Evolutionary conservation across 805 yeast genomes (phyloP), one percentile per base, ranked within the genome.

Genomic region (Candida boleticola): DNA sequence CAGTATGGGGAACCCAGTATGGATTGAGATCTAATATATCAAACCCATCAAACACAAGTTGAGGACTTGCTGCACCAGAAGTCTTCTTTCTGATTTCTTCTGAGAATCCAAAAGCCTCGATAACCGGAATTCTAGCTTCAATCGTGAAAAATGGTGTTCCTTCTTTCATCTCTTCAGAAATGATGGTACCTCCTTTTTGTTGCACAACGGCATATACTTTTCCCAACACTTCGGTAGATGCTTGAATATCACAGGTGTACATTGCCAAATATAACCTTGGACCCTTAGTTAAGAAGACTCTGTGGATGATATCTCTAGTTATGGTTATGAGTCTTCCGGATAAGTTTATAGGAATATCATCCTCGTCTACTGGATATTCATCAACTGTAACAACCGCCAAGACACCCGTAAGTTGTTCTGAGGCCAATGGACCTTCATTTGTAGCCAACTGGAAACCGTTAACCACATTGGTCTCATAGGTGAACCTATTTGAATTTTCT

Each of bases 1-100:
- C 97, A 0, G 99, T 93, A 2, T 93, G 87, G 11, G 99, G 99
- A 13, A 93, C 96, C 99, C 99, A 93, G 73, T 86, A 93, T 35
- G 99, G 99, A 70, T 93, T 98, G 50, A 85, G 78, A 49, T 89
- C 95, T 39, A 92, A 78, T 48, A 83, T 69, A 54, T 89, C 93
- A 59, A 78, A 93, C 0, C 98, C 98, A 22, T 85, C 77, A 55
- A 92, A 93, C 7, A 90, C 87, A 40, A 93, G 72, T 62, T 93
- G 99, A 0, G 99, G 99, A 54, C 87, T 85, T 2, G 99, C 99
- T 2, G 97, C 96, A 44, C 99, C 99, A 1, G 96, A 87, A 0
- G 99, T 92, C 51, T 79, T 79, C 64, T 89, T 93, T 43, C 98
- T 73, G 34, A 93, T 87, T 51, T 95, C 98, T 55, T 92, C 98